These are phyloP conservation scores for Fusarium hostae DNA, from an alignment of 2,329 filamentous ascomycete genomes.

Conservation along the genomic window DNA sequence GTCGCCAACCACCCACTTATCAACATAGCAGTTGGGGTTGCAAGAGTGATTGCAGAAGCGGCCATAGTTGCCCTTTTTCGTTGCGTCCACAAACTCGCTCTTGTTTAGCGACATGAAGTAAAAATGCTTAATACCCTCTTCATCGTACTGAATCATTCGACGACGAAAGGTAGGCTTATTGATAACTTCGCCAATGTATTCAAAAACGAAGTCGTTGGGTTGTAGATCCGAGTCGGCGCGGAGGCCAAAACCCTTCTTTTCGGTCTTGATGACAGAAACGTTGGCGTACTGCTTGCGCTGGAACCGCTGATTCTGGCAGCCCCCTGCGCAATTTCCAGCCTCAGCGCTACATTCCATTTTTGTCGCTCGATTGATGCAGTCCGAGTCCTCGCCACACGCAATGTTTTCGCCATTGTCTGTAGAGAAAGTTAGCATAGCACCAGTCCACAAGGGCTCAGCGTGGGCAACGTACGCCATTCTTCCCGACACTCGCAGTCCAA, in stretches of 20 bases:
- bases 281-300: constrained; percentile 88
- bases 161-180: constrained; percentile 89
- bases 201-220: constrained; percentile 92
- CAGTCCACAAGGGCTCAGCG: not conserved
- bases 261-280: constrained; percentile 95
- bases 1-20: constrained; percentile 98
- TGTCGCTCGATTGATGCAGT: constrained; percentile 97
- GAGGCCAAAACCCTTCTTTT: constrained; percentile 96
- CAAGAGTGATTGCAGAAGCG: constrained; percentile 99
- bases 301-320: constrained; percentile 95
- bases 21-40: constrained; percentile 98
- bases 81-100: constrained; percentile 96
- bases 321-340: constrained; percentile 82
- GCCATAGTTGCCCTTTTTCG: constrained; percentile 93
- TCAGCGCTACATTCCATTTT: constrained; percentile 94
- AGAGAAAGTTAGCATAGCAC: constrained; percentile 27
- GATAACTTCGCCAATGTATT: constrained; percentile 98
- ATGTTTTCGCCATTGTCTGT: constrained; percentile 74
- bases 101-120: constrained; percentile 99
- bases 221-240: constrained; percentile 82
- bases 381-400: constrained; percentile 94
- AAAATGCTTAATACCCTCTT: constrained; percentile 98
- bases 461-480: constrained; percentile 83
- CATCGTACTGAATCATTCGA: constrained; percentile 92
- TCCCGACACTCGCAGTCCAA: constrained; percentile 95